Conservation (phyloP, 768 basidiomycete genomes). For the Hemileccinum rubropunctum region DNA sequence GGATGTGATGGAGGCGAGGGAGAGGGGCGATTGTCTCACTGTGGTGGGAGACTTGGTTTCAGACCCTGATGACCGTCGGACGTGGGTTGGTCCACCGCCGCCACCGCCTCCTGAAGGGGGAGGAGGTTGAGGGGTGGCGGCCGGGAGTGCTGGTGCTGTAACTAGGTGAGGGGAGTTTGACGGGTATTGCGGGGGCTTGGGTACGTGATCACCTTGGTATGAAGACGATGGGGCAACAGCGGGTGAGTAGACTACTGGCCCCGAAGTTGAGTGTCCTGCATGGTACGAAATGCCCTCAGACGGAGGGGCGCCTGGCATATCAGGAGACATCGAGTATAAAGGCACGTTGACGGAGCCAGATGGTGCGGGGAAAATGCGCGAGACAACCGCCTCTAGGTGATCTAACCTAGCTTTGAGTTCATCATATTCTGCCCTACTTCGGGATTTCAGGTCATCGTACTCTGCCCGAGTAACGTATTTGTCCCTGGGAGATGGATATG, state of each 20-base stretch:
- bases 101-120: constrained; percentile 9
- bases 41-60: constrained; percentile 32
- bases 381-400: constrained; percentile 54
- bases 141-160: constrained; percentile 19
- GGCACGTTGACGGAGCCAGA: constrained; percentile 28
- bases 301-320: constrained; percentile 27
- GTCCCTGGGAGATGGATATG: constrained; percentile 45
- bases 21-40: constrained; percentile 37
- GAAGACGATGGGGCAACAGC: constrained; percentile 18
- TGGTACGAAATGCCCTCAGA: constrained; percentile 29
- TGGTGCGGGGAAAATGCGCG: constrained; percentile 34
- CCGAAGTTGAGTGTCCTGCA: constrained; percentile 23
- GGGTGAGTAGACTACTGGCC: constrained; percentile 26
- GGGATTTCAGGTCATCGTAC: constrained; percentile 69
- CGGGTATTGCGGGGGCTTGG: constrained; percentile 27
- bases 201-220: constrained; percentile 24
- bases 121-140: constrained; percentile 17
- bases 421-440: constrained; percentile 37
- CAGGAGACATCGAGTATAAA: constrained; percentile 29
- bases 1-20: constrained; percentile 40
- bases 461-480: constrained; percentile 79
- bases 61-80: constrained; percentile 28
- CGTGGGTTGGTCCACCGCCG: constrained; percentile 19
- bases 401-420: constrained; percentile 67
- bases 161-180: constrained; percentile 27